Conservation (phyloP, 2,329 filamentous ascomycete species). For the Coniochaeta hoffmannii region DNA sequence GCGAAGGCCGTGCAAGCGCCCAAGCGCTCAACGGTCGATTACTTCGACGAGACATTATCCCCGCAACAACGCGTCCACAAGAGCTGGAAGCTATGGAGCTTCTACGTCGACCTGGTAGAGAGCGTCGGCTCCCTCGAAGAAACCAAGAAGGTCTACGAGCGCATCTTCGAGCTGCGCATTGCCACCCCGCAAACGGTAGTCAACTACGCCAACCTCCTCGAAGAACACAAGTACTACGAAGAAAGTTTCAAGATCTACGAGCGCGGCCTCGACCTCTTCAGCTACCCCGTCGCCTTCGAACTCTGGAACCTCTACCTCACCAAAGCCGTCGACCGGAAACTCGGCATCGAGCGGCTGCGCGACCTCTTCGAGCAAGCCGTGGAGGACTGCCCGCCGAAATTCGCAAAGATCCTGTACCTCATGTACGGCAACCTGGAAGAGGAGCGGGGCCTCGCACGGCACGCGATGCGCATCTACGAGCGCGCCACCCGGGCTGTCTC, state of each 20-base stretch:
- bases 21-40: conserved; percentile 96
- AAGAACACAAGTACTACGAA: conserved; percentile 92
- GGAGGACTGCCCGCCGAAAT: conserved; percentile 89
- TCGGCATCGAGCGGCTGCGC: conserved; percentile 85
- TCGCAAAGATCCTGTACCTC: conserved; percentile 90
- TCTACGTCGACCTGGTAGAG: conserved; percentile 96
- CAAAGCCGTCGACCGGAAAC: conserved; percentile 93
- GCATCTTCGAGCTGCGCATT: conserved; percentile 96
- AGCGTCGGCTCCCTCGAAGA: conserved; percentile 87
- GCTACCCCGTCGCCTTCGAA: conserved; percentile 95
- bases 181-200: conserved; percentile 97
- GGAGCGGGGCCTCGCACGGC: conserved; percentile 84
- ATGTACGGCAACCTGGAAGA: conserved; percentile 99
- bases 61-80: conserved; percentile 97
- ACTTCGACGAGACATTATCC: conserved; percentile 90
- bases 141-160: conserved; percentile 88
- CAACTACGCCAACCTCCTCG: conserved; percentile 93
- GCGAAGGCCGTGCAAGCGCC: conserved; percentile 95
- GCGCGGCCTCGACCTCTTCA: conserved; percentile 94
- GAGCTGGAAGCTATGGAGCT: conserved; percentile 99
- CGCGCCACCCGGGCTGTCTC: conserved; percentile 89
- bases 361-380: conserved; percentile 97
- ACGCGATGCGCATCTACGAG: conserved; percentile 99
- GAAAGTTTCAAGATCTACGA: conserved; percentile 98
- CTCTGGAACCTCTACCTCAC: conserved; percentile 97